Conservation (phyloP, 2,329 filamentous ascomycete genomes). For the Colletotrichum neosansevieriae region DNA sequence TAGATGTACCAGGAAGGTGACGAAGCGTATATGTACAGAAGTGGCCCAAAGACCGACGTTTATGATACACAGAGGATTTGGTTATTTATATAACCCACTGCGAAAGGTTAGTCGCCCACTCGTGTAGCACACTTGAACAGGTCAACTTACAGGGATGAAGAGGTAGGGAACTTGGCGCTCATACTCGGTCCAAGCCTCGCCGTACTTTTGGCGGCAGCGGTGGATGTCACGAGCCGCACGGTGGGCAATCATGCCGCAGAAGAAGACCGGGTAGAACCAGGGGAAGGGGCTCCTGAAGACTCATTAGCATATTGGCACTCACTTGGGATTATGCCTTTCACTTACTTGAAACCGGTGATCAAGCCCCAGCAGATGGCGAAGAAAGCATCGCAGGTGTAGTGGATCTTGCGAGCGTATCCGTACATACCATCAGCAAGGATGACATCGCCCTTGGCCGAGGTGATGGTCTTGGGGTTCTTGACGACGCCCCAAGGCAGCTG, state of each 20-base stretch:
- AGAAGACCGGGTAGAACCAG: slow-evolving; percentile 91
- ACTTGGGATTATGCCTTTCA: background rate
- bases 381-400: slow-evolving; percentile 84
- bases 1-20: slow-evolving; percentile 14
- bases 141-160: slow-evolving; percentile 69
- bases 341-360: slow-evolving; percentile 77
- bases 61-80: background rate
- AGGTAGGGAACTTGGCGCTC: slow-evolving; percentile 83
- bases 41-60: background rate
- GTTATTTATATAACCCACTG: slow-evolving; percentile 15
- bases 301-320: background rate
- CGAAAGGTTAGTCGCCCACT: background rate
- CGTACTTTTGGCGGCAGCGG: slow-evolving; percentile 82
- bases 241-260: slow-evolving; percentile 82
- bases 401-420: slow-evolving; percentile 56
- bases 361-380: slow-evolving; percentile 84
- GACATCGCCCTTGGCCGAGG: slow-evolving; percentile 77
- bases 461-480: slow-evolving; percentile 83
- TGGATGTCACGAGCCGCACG: slow-evolving; percentile 81
- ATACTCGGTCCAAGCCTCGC: slow-evolving; percentile 85
- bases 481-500: slow-evolving; percentile 90
- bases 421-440: slow-evolving; percentile 90
- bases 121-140: background rate
- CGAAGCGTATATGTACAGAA: slow-evolving; percentile 21
- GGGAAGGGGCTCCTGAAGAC: slow-evolving; percentile 76